Percentiles rank a stretch among this genome's conserved stretches.
Evolutionary conservation across 192 early-diverging fungal genomes (phyloP).

Genomic region (Podila minutissima): DNA sequence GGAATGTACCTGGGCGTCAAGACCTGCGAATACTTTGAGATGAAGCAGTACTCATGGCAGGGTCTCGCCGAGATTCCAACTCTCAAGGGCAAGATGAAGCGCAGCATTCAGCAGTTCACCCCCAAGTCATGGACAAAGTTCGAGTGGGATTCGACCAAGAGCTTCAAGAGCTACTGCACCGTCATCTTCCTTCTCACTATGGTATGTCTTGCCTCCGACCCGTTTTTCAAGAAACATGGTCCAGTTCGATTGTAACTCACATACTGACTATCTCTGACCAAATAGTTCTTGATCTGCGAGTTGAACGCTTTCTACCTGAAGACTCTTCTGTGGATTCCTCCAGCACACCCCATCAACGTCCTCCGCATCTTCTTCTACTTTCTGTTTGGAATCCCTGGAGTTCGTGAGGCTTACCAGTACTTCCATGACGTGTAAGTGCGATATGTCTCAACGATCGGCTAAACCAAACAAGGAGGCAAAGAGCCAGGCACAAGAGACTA

Average conservation of each 20-base stretch:
- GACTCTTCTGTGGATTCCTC: slow-evolving; percentile 91
- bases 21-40: slow-evolving; percentile 94
- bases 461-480: too few species aligned
- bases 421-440: slow-evolving; percentile 61
- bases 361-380: slow-evolving; percentile 83
- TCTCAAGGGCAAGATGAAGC: slow-evolving; percentile 85
- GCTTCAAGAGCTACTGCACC: slow-evolving; percentile 87
- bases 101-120: slow-evolving; percentile 92
- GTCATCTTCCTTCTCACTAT: slow-evolving; percentile 78
- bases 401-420: slow-evolving; percentile 92
- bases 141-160: slow-evolving; percentile 89
- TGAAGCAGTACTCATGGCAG: slow-evolving; percentile 97
- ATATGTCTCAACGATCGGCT: background rate
- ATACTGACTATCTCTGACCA: background rate
- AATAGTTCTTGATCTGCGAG: slow-evolving; percentile 80
- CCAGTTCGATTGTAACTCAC: background rate
- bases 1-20: slow-evolving; percentile 97
- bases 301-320: slow-evolving; percentile 97
- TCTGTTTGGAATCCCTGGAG: slow-evolving; percentile 86
- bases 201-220: slow-evolving; percentile 49
- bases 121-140: slow-evolving; percentile 96
- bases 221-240: background rate
- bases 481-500: background rate
- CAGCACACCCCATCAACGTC: slow-evolving; percentile 84
- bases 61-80: slow-evolving; percentile 87